Evolutionary conservation across 306 rosid species (phyloP).

Genomic region (Pterocarpus santalinus): DNA sequence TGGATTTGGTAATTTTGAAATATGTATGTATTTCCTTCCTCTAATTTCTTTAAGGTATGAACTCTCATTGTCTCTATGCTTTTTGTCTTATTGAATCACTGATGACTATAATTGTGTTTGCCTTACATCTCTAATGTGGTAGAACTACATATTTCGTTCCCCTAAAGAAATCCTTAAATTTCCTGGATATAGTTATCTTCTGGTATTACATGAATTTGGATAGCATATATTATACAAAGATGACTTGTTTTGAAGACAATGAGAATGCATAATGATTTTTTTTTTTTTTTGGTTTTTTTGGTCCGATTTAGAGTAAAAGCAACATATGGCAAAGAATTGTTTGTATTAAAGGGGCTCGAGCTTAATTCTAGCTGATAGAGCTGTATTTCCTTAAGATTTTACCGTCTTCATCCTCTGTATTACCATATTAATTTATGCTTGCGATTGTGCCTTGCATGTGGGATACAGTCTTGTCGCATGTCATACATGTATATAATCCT

Average conservation of each 20-base stretch:
- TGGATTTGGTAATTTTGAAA: too few species aligned
- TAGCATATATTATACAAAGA: background rate
- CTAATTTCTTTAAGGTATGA: background rate
- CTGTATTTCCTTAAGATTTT: too few species aligned
- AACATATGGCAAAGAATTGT: background rate
- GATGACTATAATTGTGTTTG: background rate
- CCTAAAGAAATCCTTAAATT: background rate
- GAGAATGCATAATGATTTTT: background rate
- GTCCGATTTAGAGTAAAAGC: background rate
- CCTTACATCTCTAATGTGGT: background rate
- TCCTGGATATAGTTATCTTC: background rate
- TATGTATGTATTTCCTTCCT: too few species aligned
- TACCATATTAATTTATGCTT: too few species aligned
- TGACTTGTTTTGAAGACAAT: background rate
- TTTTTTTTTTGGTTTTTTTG: too few species aligned
- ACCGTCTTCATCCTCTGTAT: too few species aligned
- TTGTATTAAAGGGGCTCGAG: background rate
- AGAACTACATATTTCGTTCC: background rate
- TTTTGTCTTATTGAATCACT: background rate
- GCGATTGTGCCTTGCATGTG: too few species aligned
- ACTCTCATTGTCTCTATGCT: background rate
- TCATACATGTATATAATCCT: too few species aligned
- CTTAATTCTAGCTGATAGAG: too few species aligned
- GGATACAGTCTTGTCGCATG: too few species aligned
- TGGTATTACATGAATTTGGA: background rate